A percentile compares a stretch with the other conserved stretches of the same genome.
Conservation (phyloP, 345 rosid species). For the Ailanthus altissimus region DNA sequence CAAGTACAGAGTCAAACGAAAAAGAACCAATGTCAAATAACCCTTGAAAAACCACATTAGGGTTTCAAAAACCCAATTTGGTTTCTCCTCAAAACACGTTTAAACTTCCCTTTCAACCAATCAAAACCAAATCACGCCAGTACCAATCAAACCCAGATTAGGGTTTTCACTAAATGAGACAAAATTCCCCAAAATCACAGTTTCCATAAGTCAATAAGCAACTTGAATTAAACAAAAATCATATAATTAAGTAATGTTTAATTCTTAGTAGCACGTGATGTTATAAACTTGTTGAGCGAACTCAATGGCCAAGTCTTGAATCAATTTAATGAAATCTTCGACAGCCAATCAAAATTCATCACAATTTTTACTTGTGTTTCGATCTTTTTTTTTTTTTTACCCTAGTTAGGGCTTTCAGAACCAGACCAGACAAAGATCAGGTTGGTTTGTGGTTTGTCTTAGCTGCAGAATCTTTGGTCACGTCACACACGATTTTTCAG, state of each 20-base stretch:
- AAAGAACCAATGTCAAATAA: slow-evolving; percentile 15
- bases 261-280: background rate
- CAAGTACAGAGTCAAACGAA: slow-evolving; percentile 23
- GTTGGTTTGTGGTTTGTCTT: slow-evolving; percentile 40
- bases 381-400: background rate
- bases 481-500: slow-evolving; percentile 65
- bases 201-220: slow-evolving; percentile 26
- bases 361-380: slow-evolving; percentile 14
- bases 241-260: slow-evolving; percentile 11
- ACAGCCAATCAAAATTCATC: slow-evolving; percentile 29
- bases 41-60: slow-evolving; percentile 24
- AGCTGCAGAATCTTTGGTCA: slow-evolving; percentile 67
- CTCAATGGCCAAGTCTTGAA: slow-evolving; percentile 27
- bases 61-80: slow-evolving; percentile 30
- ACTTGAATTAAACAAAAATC: slow-evolving; percentile 23
- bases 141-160: slow-evolving; percentile 27
- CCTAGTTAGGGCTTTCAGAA: slow-evolving; percentile 44
- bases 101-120: slow-evolving; percentile 30
- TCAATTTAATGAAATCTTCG: slow-evolving; percentile 26
- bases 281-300: slow-evolving; percentile 16
- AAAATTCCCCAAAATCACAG: slow-evolving; percentile 31
- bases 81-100: slow-evolving; percentile 24
- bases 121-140: slow-evolving; percentile 27
- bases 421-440: slow-evolving; percentile 37
- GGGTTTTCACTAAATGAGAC: slow-evolving; percentile 42